These are phyloP conservation scores for Candolleomyces eurysporus DNA, from an alignment of 768 basidiomycete genomes.

Conservation along the genomic window DNA sequence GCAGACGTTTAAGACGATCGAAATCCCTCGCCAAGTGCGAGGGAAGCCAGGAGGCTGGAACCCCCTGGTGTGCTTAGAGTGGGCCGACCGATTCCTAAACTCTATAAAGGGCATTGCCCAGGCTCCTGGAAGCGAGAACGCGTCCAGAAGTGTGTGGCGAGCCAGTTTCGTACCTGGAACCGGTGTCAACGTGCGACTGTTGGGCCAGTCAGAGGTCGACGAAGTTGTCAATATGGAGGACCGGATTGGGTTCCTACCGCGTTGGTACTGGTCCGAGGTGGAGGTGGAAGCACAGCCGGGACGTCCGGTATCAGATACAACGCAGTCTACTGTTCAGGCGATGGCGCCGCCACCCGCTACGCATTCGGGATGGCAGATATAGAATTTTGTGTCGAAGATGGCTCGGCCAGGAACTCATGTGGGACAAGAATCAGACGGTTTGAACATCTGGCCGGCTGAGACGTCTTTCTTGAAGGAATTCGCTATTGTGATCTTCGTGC, in stretches of 20 bases:
- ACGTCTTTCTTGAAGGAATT: conserved; percentile 2
- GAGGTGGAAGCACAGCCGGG: neutral
- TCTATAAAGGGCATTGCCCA: conserved; percentile 45
- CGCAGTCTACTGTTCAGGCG: conserved; percentile 3
- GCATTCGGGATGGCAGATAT: conserved; percentile 19
- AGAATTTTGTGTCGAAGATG: neutral
- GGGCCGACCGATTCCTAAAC: conserved; percentile 62
- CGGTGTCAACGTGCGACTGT: conserved; percentile 50
- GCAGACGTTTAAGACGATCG: conserved; percentile 74
- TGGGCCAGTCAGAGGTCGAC: conserved; percentile 47
- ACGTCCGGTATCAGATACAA: neutral
- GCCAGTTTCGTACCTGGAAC: conserved; percentile 57
- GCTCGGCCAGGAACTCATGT: neutral
- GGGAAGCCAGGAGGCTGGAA: conserved; percentile 79
- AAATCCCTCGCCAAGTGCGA: conserved; percentile 75
- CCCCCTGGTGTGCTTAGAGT: conserved; percentile 67
- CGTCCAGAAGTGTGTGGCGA: conserved; percentile 57
- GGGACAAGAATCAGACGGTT: conserved; percentile 1
- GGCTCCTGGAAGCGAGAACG: conserved; percentile 16
- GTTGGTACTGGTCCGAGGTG: conserved; percentile 61
- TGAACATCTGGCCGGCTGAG: neutral
- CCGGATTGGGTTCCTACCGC: conserved; percentile 76
- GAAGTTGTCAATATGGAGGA: conserved; percentile 70
- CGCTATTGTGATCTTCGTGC: conserved; percentile 15
- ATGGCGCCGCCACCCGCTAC: conserved; percentile 9